Evolutionary conservation across 208 protist species (phyloP).

Genomic region (Trypanosoma congolense): DNA sequence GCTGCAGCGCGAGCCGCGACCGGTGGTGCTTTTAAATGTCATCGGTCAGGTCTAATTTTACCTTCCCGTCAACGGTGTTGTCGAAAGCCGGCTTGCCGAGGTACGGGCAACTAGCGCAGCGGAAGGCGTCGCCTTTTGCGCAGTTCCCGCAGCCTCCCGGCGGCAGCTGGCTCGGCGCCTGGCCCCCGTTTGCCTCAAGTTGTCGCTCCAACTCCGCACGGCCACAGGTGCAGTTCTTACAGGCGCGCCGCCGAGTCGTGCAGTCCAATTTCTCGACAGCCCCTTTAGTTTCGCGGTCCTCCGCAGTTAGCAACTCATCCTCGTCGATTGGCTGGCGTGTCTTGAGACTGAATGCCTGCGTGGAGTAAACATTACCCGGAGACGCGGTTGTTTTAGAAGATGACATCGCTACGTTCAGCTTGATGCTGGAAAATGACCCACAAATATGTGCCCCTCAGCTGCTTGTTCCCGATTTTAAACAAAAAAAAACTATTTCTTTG

Average conservation of each 20-base stretch:
- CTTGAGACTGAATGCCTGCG: constrained; percentile 69
- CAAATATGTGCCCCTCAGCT: too few species aligned
- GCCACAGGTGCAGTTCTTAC: constrained; percentile 88
- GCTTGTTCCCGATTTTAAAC: too few species aligned
- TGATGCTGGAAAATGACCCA: too few species aligned
- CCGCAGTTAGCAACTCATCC: constrained; percentile 69
- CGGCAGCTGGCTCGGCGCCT: constrained; percentile 37
- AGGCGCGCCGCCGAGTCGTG: constrained; percentile 73
- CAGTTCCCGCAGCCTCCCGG: constrained; percentile 85
- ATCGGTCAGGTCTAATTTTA: constrained; percentile 78
- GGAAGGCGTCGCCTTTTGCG: constrained; percentile 84
- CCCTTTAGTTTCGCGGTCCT: constrained; percentile 58
- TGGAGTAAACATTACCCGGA: neutral
- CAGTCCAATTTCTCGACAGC: constrained; percentile 66
- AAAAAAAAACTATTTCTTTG: too few species aligned
- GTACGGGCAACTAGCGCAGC: constrained; percentile 85
- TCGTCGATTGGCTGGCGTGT: constrained; percentile 78
- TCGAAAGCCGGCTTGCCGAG: constrained; percentile 83
- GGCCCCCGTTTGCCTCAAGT: constrained; percentile 42
- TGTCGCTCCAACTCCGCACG: constrained; percentile 65
- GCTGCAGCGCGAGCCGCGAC: too few species aligned
- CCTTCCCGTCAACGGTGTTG: constrained; percentile 76
- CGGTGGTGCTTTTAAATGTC: constrained; percentile 49
- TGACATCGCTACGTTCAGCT: too few species aligned
- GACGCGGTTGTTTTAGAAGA: neutral